A percentile compares a stretch with the other conserved stretches of the same genome.
Conservation (phyloP, 73 alveolate species). For the Paramecium primaurelia region DNA sequence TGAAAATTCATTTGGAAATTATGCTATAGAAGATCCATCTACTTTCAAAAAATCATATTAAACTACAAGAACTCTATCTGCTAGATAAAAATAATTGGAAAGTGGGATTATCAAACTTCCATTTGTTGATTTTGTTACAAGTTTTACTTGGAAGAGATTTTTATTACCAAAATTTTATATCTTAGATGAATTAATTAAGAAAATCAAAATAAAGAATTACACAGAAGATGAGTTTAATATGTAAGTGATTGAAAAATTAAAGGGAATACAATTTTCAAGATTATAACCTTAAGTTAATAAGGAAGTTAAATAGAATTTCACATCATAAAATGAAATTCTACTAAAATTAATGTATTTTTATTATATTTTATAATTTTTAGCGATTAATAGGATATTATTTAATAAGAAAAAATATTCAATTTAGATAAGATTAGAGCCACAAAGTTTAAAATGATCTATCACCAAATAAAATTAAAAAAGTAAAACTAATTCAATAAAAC, state of each 20-base stretch:
- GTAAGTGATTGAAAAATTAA: background rate
- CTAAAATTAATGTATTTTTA: background rate
- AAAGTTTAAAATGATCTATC: background rate
- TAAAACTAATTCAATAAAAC: background rate
- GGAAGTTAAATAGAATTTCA: background rate
- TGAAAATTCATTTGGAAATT: background rate
- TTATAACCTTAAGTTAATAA: background rate
- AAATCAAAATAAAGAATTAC: background rate
- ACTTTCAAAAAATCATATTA: background rate
- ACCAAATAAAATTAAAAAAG: background rate
- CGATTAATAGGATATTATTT: background rate
- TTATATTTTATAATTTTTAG: background rate
- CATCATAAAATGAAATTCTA: background rate
- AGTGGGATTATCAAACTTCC: background rate
- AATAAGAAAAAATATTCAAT: background rate
- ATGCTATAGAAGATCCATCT: background rate
- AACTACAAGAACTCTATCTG: background rate
- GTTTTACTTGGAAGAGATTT: background rate
- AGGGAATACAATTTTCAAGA: background rate
- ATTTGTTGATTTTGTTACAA: background rate
- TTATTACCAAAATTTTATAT: background rate
- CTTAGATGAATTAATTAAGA: background rate
- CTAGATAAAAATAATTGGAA: background rate
- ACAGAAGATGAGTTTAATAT: background rate
- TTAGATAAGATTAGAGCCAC: background rate